Conservation (phyloP, 2,329 filamentous ascomycete species). For the Xylaria sp. region DNA sequence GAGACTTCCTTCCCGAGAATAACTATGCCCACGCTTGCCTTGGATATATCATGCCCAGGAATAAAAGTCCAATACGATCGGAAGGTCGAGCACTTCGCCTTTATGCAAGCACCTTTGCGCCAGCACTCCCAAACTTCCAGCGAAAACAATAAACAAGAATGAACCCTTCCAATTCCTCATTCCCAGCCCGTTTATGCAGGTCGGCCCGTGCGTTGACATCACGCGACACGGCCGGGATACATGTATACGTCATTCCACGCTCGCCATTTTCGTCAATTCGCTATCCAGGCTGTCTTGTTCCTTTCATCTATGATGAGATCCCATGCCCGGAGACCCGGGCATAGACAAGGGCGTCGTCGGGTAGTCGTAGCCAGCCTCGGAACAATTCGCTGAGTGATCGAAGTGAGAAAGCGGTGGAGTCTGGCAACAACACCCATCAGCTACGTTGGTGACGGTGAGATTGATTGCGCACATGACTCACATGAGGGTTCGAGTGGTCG, state of each 20-base stretch:
- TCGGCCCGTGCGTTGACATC: constrained; percentile 20
- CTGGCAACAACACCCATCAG: constrained; percentile 60
- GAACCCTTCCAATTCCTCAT: constrained; percentile 12
- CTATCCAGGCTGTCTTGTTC: not conserved
- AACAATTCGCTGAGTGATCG: constrained; percentile 69
- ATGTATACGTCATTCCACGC: constrained; percentile 1
- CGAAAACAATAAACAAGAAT: not conserved
- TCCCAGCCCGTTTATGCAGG: constrained; percentile 29
- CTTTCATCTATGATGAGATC: constrained; percentile 28
- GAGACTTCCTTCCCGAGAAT: constrained; percentile 18
- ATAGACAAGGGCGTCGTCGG: constrained; percentile 76
- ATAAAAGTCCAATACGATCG: constrained; percentile 26
- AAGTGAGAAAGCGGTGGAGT: constrained; percentile 79
- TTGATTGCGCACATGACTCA: constrained; percentile 64
- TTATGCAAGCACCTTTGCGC: constrained; percentile 33
- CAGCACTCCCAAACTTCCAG: constrained; percentile 29
- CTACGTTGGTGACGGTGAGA: constrained; percentile 51
- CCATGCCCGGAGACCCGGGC: constrained; percentile 67
- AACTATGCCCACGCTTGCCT: constrained; percentile 17
- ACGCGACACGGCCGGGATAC: not conserved
- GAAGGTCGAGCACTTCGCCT: constrained; percentile 41
- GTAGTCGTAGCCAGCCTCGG: constrained; percentile 66
- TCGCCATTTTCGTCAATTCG: constrained; percentile 1
- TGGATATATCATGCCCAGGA: constrained; percentile 23
- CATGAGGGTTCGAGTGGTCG: constrained; percentile 73